Conservation (phyloP, 805 yeast genomes). For the Monosporozyma servazzii region DNA sequence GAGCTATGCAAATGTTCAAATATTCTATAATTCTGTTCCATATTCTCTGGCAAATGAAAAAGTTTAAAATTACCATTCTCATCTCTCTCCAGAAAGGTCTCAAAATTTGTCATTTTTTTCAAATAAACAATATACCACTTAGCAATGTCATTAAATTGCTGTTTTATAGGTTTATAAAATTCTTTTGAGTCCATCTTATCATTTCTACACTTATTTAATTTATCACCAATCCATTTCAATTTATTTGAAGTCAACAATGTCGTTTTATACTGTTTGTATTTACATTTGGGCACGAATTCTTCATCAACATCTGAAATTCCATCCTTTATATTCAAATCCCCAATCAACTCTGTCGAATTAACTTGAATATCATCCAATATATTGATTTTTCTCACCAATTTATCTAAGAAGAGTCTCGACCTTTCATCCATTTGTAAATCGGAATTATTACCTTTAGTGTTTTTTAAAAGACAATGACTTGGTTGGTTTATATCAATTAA, state of each 20-base stretch:
- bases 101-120: constrained; percentile 9
- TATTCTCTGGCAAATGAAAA: background rate
- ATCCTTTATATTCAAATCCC: constrained; percentile 2
- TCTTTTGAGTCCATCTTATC: constrained; percentile 1
- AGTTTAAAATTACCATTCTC: constrained; percentile 1
- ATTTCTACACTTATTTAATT: background rate
- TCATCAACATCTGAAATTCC: constrained; percentile 3
- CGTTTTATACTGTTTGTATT: constrained; percentile 8
- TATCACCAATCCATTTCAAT: constrained; percentile 8
- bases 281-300: constrained; percentile 6
- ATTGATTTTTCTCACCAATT: constrained; percentile 11
- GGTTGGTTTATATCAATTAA: background rate
- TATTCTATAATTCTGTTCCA: constrained; percentile 4
- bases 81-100: constrained; percentile 1
- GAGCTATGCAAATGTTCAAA: constrained; percentile 6
- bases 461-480: background rate
- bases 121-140: constrained; percentile 15
- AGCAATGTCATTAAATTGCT: constrained; percentile 6
- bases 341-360: constrained; percentile 2
- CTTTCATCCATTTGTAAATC: background rate
- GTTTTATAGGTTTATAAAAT: constrained; percentile 6
- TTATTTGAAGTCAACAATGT: constrained; percentile 8
- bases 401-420: constrained; percentile 1
- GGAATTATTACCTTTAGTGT: background rate
- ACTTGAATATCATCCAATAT: constrained; percentile 7